Evolutionary conservation across 768 basidiomycete species (phyloP), one percentile per base, ranked within the genome.

Genomic region (Tulasnella calospora): DNA sequence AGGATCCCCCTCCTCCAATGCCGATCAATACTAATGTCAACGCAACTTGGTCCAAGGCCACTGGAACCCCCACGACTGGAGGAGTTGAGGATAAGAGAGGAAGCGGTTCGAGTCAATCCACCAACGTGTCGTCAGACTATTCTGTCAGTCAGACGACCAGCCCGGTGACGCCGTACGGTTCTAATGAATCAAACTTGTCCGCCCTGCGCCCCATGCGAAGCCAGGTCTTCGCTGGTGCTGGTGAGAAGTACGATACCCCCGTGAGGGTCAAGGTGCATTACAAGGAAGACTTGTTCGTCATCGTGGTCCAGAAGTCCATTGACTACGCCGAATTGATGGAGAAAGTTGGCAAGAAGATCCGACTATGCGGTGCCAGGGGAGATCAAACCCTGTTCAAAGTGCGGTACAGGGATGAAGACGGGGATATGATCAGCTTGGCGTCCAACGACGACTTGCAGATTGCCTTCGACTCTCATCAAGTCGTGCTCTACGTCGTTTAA

Each of bases 221-320:
- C 79, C 90, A 89, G 82, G 86, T 85, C 81, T 90, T 87, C 82
- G 89, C 61, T 85, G 84, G 74, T 19, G 27, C 8, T 13, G 80
- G 70, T 15, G 46, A 57, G 35, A 35, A 44, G 23, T 73, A 75
- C 69, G 77, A 78, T 27, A 80, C 83, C 61, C 89, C 91, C 15
- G 91, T 98, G 61, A 94, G 96, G 83, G 91, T 98, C 83, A 97
- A 97, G 85, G 95, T 98, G 75, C 93, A 94, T 84, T 98, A 93
- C 86, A 91, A 94, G 82, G 94, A 96, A 81, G 96, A 98, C 83
- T 93, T 98, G 70, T 99, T 98, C 83, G 92, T 97, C 80, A 94
- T 98, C 78, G 93, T 95, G 84, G 94, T 97, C 35, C 89, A 93
- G 61, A 89, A 92, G 80, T 85, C 87, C 80, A 94, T 94, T 44